Base-by-base conservation (phyloP, 352 stramenopile species). In the Globisporangium barbulae region DNA sequence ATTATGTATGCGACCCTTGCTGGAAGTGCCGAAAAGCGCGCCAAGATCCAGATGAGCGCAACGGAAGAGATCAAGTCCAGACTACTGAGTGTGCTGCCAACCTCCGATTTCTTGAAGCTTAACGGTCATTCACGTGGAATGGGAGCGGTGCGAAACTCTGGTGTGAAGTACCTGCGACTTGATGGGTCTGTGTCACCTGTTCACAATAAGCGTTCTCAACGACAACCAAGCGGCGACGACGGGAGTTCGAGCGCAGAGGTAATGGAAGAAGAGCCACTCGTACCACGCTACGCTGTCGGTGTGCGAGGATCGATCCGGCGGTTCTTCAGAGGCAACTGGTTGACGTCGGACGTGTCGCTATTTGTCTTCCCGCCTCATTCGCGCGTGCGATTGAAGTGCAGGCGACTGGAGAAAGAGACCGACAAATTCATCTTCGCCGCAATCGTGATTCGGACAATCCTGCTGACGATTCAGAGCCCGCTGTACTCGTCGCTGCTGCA, bases 341-440 rank as follows among this genome's bases (percentile, higher is more conserved):
- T 93, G 19, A 92, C 83, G 33, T 74, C 82, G 4, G 86, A 94
- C 53, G 80, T 92, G 0, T 93, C 86, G 3, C 59, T 93, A 15
- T 94, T 93, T 53, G 21, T 93, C 0, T 94, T 94, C 48, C 81
- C 82, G 37, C 81, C 75, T 0, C 73, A 94, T 47, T 92, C 81
- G 2, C 73, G 76, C 39, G 75, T 94, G 19, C 83, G 86, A 7
- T 58, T 90, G 22, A 85, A 75, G 60, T 91, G 84, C 59, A 83
- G 76, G 37, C 73, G 79, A 21, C 68, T 93, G 9, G 84, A 94
- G 47, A 91, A 90, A 50, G 82, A 92, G 53, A 94, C 79, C 0
- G 86, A 94, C 55, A 91, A 89, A 61, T 94, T 91, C 39, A 93
- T 94, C 53, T 94, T 91, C 52, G 73, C 78, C 0, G 85, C 73